Evolutionary conservation across 2,329 filamentous ascomycete species (phyloP).

Genomic region (Thelonectria olida): DNA sequence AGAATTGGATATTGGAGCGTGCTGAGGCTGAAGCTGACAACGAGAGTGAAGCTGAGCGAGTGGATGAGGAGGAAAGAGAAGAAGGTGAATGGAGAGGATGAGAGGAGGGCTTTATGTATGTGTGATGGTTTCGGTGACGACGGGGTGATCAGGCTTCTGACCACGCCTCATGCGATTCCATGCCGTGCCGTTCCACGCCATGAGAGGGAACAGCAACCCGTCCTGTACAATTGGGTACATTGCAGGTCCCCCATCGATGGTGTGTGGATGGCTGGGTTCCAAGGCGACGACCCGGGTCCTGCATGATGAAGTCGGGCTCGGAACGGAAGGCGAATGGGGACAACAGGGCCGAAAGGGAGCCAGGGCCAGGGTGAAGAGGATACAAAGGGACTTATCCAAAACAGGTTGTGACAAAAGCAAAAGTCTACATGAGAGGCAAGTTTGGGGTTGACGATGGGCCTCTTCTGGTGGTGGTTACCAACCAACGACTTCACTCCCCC

Average conservation of each 20-base stretch:
- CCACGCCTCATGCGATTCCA: neutral
- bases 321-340: conserved; percentile 23
- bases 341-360: conserved; percentile 24
- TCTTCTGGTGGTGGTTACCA: neutral
- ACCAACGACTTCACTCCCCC: conserved; percentile 1
- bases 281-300: conserved; percentile 34
- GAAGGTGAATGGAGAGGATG: conserved; percentile 23
- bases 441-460: neutral
- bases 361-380: neutral
- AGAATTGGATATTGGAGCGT: neutral
- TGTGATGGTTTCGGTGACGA: neutral
- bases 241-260: neutral
- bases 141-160: neutral
- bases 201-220: neutral
- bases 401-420: neutral
- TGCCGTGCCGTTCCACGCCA: neutral
- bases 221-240: neutral
- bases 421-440: neutral
- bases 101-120: conserved; percentile 44
- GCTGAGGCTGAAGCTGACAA: conserved; percentile 31
- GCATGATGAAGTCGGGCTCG: conserved; percentile 5
- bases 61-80: conserved; percentile 42
- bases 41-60: conserved; percentile 45
- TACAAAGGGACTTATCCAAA: conserved; percentile 11
- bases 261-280: conserved; percentile 24